Evolutionary conservation across 1,139 yeast species (phyloP).

Genomic region (Pichia sp.): DNA sequence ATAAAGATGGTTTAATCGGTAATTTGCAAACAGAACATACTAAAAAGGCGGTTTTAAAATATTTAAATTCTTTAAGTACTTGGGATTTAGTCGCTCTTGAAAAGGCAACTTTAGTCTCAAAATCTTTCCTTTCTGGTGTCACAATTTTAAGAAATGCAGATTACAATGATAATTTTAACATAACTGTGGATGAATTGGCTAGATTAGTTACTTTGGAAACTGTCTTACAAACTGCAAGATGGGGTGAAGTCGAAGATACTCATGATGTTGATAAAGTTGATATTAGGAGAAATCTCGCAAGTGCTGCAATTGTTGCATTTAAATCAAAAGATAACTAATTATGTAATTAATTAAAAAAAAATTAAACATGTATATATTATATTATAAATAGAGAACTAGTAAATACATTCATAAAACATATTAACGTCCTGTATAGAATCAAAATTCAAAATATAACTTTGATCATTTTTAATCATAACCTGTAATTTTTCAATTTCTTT

Average conservation of each 20-base stretch:
- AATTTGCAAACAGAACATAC: constrained; percentile 62
- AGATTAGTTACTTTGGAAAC: constrained; percentile 77
- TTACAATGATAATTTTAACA: constrained; percentile 24
- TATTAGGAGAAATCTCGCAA: constrained; percentile 70
- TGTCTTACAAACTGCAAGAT: constrained; percentile 73
- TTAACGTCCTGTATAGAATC: constrained; percentile 12
- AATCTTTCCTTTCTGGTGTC: constrained; percentile 79
- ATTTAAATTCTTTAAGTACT: constrained; percentile 56
- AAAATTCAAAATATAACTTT: constrained; percentile 17
- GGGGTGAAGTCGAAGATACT: constrained; percentile 99
- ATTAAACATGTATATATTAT: constrained; percentile 1
- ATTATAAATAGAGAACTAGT: not conserved
- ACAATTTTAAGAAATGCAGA: constrained; percentile 32
- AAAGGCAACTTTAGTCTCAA: constrained; percentile 75
- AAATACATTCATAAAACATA: constrained; percentile 13
- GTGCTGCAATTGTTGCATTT: constrained; percentile 65
- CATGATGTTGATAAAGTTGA: constrained; percentile 95
- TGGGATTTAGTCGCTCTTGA: constrained; percentile 88
- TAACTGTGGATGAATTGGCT: constrained; percentile 63
- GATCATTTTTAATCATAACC: constrained; percentile 13
- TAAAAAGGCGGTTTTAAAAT: constrained; percentile 54
- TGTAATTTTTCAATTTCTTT: constrained; percentile 8
- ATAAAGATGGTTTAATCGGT: constrained; percentile 72
- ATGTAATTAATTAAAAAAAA: not conserved
- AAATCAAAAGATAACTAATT: constrained; percentile 15